phyloP scores from a whole-genome alignment of 495 filamentous ascomycete species.

The Penicillium ucsense region DNA sequence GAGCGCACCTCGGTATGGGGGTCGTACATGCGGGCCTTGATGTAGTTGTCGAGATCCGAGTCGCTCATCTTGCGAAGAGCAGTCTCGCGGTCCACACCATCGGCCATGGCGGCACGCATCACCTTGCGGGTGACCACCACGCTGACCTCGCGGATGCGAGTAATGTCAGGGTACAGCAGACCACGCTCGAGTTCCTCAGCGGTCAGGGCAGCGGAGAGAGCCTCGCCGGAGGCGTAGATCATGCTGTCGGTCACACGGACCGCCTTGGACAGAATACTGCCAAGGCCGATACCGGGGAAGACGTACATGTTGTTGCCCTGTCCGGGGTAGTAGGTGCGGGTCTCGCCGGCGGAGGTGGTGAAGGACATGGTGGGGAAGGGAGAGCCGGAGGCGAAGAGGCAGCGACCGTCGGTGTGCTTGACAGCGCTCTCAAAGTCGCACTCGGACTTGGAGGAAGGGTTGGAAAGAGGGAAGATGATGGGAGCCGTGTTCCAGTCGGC shows the following conservation, averaged over 20 bases:
- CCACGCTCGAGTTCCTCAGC: slow-evolving; percentile 69
- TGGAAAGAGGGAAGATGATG: slow-evolving; percentile 90
- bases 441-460: slow-evolving; percentile 91
- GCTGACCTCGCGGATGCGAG: slow-evolving; percentile 82
- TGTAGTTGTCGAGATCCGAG: slow-evolving; percentile 65
- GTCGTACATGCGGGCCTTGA: slow-evolving; percentile 75
- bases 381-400: slow-evolving; percentile 88
- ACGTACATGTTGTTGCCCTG: slow-evolving; percentile 95
- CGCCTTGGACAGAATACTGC: slow-evolving; percentile 85
- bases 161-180: slow-evolving; percentile 88
- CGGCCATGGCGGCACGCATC: slow-evolving; percentile 79
- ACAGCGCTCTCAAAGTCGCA: slow-evolving; percentile 93
- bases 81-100: slow-evolving; percentile 73
- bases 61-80: slow-evolving; percentile 62
- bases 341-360: slow-evolving; percentile 49
- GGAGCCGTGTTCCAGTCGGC: slow-evolving; percentile 69
- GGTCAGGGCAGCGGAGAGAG: slow-evolving; percentile 69
- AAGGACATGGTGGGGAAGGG: slow-evolving; percentile 69
- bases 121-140: slow-evolving; percentile 82
- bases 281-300: slow-evolving; percentile 93
- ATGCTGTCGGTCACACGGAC: slow-evolving; percentile 87
- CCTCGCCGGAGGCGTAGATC: slow-evolving; percentile 81
- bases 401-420: slow-evolving; percentile 77
- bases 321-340: slow-evolving; percentile 71
- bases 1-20: slow-evolving; percentile 55